Evolutionary conservation across 495 filamentous ascomycete genomes (phyloP).

Genomic region (Ramalina intermedia): DNA sequence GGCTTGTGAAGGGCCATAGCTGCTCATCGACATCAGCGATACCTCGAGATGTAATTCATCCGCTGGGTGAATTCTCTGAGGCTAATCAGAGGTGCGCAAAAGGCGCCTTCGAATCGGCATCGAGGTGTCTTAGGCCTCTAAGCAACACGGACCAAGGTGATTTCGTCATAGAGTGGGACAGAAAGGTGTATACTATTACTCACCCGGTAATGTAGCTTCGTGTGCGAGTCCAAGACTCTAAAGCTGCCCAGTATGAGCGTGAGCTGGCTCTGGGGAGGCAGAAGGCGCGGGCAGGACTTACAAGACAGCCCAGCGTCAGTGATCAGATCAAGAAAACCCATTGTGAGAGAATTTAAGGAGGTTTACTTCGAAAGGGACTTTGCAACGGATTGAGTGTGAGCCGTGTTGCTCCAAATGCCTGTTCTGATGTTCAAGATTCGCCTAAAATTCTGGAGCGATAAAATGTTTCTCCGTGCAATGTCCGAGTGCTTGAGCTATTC

Average conservation of each 20-base stretch:
- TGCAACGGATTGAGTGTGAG: conserved; percentile 45
- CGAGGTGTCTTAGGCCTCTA: conserved; percentile 92
- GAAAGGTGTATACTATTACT: conserved; percentile 15
- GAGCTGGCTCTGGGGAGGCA: conserved; percentile 7
- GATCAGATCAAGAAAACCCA: conserved; percentile 93
- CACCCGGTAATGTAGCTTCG: conserved; percentile 93
- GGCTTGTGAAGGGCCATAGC: conserved; percentile 78
- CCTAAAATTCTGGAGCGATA: not conserved
- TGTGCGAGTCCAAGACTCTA: conserved; percentile 80
- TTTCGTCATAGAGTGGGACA: conserved; percentile 57
- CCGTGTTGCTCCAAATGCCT: not conserved
- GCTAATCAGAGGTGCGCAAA: conserved; percentile 65
- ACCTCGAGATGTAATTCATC: not conserved
- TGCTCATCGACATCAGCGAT: conserved; percentile 20
- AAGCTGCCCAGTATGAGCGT: conserved; percentile 46
- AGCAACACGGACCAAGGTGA: conserved; percentile 97
- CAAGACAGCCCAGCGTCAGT: conserved; percentile 74
- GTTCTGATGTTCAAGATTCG: not conserved
- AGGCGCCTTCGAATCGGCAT: conserved; percentile 71
- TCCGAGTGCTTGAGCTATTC: no score
- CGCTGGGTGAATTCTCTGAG: not conserved
- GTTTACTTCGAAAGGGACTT: not conserved
- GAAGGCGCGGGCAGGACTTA: conserved; percentile 33
- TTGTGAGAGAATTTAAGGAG: conserved; percentile 28
- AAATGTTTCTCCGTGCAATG: not conserved